phyloP scores from a whole-genome alignment of 495 filamentous ascomycete species.

The Neurospora discreta region DNA sequence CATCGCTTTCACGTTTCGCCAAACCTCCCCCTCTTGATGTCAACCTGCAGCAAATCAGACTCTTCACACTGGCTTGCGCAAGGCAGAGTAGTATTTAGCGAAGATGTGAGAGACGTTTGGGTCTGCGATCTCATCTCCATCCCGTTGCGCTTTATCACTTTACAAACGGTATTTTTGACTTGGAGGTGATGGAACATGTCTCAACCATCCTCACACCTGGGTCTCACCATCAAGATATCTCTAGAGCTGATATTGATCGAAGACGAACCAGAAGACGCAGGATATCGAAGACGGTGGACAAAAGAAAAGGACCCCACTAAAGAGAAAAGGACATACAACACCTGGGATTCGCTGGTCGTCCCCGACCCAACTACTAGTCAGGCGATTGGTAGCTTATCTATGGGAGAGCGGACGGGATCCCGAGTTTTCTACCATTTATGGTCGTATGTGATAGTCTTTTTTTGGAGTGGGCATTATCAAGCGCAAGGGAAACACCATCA shows the following conservation, averaged over 20 bases:
- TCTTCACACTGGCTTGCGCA: not conserved
- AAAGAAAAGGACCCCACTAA: not conserved
- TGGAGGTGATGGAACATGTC: not conserved
- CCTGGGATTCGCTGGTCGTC: constrained; percentile 27
- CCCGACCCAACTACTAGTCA: constrained; percentile 39
- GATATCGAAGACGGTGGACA: not conserved
- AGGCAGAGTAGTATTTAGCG: not conserved
- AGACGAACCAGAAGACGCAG: not conserved
- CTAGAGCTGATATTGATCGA: not conserved
- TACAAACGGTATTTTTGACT: not conserved
- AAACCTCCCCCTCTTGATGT: too few relatives aligned
- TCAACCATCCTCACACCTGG: not conserved
- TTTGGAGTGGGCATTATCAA: not conserved
- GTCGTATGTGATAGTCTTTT: not conserved
- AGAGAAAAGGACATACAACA: constrained; percentile 14
- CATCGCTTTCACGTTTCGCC: too few relatives aligned
- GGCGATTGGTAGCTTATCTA: not conserved
- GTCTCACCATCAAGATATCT: not conserved
- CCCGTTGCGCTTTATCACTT: not conserved
- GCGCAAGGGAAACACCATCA: too few relatives aligned
- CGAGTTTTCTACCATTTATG: constrained; percentile 21
- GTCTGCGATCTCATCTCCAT: not conserved
- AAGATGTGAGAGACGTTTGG: not conserved
- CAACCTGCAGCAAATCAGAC: not conserved
- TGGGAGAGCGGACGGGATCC: constrained; percentile 39